phyloP scores from a whole-genome alignment of 768 basidiomycete species.

The Terana coerulea region DNA sequence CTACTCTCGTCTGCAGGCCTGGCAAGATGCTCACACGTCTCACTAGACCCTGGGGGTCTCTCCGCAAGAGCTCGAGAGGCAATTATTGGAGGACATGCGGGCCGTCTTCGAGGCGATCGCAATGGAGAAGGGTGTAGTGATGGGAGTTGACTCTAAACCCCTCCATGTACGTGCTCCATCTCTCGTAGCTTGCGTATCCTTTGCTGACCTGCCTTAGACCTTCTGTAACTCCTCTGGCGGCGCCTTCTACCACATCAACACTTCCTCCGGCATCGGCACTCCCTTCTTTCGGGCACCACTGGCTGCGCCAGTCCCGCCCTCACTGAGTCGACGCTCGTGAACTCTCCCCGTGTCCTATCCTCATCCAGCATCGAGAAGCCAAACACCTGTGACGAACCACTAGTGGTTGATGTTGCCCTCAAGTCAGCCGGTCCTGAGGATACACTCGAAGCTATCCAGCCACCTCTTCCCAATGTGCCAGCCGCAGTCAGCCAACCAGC shows the following conservation, averaged over 20 bases:
- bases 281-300: background rate
- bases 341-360: no score
- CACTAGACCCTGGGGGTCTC: no score
- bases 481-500: background rate
- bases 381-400: no score
- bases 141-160: background rate
- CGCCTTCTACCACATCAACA: background rate
- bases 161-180: background rate
- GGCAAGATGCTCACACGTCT: no score
- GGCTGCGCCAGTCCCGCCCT: no score
- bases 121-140: background rate
- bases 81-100: background rate
- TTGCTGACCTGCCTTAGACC: background rate
- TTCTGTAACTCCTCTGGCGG: background rate
- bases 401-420: background rate
- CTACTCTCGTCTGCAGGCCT: no score
- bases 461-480: background rate
- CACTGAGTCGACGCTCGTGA: no score
- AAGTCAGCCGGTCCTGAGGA: background rate
- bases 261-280: background rate
- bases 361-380: no score
- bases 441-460: background rate
- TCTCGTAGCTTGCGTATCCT: background rate
- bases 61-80: constrained; percentile 1
- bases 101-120: background rate